These are phyloP conservation scores for Tolypocladium nubicola DNA, from an alignment of 2,329 filamentous ascomycete species.

Conservation along the genomic window DNA sequence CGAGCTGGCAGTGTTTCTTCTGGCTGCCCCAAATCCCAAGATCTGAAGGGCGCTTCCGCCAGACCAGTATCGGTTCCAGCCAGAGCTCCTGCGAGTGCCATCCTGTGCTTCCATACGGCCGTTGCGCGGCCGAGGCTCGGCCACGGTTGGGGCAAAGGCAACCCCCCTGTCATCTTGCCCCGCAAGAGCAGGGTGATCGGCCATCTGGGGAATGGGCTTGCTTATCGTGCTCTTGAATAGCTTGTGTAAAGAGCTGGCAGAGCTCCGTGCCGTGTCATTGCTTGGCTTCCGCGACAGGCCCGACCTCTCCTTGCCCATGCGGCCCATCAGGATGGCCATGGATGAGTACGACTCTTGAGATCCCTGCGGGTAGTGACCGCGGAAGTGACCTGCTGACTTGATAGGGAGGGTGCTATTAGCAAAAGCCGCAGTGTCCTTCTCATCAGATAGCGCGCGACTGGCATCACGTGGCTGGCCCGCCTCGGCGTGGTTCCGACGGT, in stretches of 20 bases:
- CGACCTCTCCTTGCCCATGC: constrained; percentile 35
- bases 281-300: constrained; percentile 42
- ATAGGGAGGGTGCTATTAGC: constrained; percentile 29
- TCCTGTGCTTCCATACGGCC: constrained; percentile 25
- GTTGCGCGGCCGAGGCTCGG: constrained; percentile 24
- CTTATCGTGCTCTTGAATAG: constrained; percentile 53
- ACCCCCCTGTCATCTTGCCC: constrained; percentile 31
- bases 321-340: constrained; percentile 57
- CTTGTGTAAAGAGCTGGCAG: constrained; percentile 46
- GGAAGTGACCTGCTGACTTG: constrained; percentile 27
- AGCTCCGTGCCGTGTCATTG: constrained; percentile 38
- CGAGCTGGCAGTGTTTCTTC: constrained; percentile 41
- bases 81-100: constrained; percentile 50
- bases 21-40: constrained; percentile 43
- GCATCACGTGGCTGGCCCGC: constrained; percentile 31
- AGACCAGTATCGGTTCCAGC: constrained; percentile 71
- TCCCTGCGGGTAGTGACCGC: constrained; percentile 39
- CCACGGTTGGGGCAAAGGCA: constrained; percentile 23
- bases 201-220: constrained; percentile 45
- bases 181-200: constrained; percentile 19
- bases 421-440: constrained; percentile 45
- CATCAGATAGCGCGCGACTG: constrained; percentile 37
- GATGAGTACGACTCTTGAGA: constrained; percentile 52
- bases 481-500: constrained; percentile 40
- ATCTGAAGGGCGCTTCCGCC: constrained; percentile 60